These are phyloP conservation scores for Microsporum audouinii DNA, from an alignment of 2,329 filamentous ascomycete genomes.

Conservation along the genomic window DNA sequence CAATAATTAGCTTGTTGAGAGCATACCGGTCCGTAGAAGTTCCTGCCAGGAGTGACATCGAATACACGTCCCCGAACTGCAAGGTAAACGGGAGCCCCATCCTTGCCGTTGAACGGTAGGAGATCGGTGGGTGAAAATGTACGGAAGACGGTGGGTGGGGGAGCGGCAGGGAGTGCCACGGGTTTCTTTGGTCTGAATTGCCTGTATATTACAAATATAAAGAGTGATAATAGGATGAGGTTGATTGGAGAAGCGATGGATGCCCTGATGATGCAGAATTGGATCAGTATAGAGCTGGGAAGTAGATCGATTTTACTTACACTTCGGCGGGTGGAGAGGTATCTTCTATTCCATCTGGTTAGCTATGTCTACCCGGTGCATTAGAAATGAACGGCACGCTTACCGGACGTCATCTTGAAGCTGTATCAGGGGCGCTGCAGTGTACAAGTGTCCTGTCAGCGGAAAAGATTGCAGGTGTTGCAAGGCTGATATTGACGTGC, in stretches of 20 bases:
- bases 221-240: conserved; percentile 48
- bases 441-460: neutral
- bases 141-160: conserved; percentile 66
- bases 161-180: conserved; percentile 42
- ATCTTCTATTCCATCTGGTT: neutral
- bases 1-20: neutral
- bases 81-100: conserved; percentile 67
- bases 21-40: conserved; percentile 76
- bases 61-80: conserved; percentile 87
- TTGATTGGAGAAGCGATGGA: conserved; percentile 50
- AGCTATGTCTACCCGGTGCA: neutral
- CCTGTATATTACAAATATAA: conserved; percentile 46
- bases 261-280: conserved; percentile 29
- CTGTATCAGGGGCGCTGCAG: too few species aligned
- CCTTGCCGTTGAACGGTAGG: conserved; percentile 70
- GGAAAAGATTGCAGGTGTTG: neutral
- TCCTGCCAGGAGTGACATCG: conserved; percentile 73
- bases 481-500: neutral
- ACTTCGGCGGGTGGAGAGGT: conserved; percentile 11
- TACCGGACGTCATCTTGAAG: conserved; percentile 1
- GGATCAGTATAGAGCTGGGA: conserved; percentile 4
- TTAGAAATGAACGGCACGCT: neutral
- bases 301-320: conserved; percentile 6
- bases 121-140: conserved; percentile 75
- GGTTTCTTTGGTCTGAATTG: conserved; percentile 46